A percentile compares a stretch with the other conserved stretches of the same genome.
These are phyloP conservation scores for Leptodermis oblonga DNA, from an alignment of 257 asterid species.

Conservation along the genomic window DNA sequence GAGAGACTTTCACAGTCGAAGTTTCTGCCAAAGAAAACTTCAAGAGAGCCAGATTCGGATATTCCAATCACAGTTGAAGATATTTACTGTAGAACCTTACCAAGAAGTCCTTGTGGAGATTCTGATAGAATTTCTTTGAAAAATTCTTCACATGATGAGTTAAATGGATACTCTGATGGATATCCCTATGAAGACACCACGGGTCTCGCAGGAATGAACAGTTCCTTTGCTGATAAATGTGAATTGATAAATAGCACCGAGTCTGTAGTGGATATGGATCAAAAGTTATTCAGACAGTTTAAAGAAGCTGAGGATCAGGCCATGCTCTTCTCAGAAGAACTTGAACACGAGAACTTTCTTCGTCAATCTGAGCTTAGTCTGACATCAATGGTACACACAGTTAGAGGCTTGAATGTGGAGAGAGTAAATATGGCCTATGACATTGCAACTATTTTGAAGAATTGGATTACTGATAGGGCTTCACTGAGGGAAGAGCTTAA, in stretches of 20 bases:
- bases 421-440: constrained; percentile 71
- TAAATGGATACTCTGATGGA: constrained; percentile 38
- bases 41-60: constrained; percentile 51
- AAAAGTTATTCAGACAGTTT: constrained; percentile 42
- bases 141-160: constrained; percentile 33
- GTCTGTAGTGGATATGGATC: constrained; percentile 41
- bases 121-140: constrained; percentile 41
- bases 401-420: constrained; percentile 64
- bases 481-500: constrained; percentile 56
- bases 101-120: constrained; percentile 46
- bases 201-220: constrained; percentile 36
- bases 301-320: constrained; percentile 81
- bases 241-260: constrained; percentile 23
- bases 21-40: constrained; percentile 38
- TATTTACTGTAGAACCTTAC: constrained; percentile 50
- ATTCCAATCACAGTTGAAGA: constrained; percentile 89
- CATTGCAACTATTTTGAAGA: constrained; percentile 51
- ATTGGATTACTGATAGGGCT: constrained; percentile 78
- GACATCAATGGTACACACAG: constrained; percentile 51
- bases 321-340: constrained; percentile 58
- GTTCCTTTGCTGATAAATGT: constrained; percentile 35
- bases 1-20: constrained; percentile 92
- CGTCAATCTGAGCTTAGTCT: constrained; percentile 50
- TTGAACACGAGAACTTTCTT: constrained; percentile 46
- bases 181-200: constrained; percentile 38